Evolutionary conservation across 2,329 filamentous ascomycete genomes (phyloP).

Genomic region (Setomelanomma holmii): DNA sequence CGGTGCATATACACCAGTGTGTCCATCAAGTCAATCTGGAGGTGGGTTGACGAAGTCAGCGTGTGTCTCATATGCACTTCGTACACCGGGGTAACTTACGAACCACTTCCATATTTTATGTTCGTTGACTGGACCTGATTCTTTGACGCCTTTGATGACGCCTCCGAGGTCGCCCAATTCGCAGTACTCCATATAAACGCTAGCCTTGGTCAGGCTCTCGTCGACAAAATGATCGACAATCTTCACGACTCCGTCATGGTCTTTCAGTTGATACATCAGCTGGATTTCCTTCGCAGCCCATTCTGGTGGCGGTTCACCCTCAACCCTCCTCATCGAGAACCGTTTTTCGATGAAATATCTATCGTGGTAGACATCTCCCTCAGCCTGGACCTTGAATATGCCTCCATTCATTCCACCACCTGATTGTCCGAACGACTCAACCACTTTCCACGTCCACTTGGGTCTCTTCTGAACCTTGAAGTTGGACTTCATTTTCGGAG

Average conservation of each 20-base stretch:
- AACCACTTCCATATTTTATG: constrained; percentile 25
- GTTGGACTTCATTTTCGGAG: background rate
- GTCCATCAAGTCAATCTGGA: constrained; percentile 12
- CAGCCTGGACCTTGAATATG: constrained; percentile 11
- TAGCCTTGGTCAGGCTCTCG: background rate
- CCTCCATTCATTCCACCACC: constrained; percentile 12
- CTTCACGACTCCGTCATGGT: constrained; percentile 11
- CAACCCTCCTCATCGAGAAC: background rate
- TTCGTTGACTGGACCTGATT: constrained; percentile 9
- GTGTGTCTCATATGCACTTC: too few relatives aligned
- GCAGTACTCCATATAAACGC: constrained; percentile 26
- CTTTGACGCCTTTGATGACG: background rate
- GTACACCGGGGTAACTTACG: too few relatives aligned
- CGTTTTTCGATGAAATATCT: constrained; percentile 24
- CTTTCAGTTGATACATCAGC: constrained; percentile 15
- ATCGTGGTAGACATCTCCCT: constrained; percentile 3
- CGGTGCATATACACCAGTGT: constrained; percentile 20
- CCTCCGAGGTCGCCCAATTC: constrained; percentile 10
- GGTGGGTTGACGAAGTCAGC: too few relatives aligned
- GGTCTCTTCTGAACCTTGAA: background rate
- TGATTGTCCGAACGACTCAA: background rate
- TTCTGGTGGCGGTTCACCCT: too few relatives aligned
- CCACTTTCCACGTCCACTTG: background rate
- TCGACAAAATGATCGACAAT: constrained; percentile 23
- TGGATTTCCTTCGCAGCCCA: constrained; percentile 15